phyloP scores from a whole-genome alignment of 108 stramenopile species.

The Schizochytrium sp. region DNA sequence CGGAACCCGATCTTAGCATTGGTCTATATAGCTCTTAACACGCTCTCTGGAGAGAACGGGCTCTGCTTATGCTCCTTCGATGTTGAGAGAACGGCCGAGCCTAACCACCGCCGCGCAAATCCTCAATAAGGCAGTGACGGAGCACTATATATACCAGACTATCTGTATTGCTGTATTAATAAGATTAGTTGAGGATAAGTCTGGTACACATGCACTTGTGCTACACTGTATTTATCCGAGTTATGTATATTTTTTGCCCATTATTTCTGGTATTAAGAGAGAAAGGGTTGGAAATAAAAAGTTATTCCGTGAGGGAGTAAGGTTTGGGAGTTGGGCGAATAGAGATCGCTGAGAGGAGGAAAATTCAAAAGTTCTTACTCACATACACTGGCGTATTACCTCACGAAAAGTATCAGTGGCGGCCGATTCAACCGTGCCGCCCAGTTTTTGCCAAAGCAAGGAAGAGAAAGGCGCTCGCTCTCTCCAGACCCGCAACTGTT shows the following conservation, averaged over 20 bases:
- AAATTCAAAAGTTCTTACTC: neutral
- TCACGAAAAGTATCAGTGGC: neutral
- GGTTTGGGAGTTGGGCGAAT: too few relatives aligned
- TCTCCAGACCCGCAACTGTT: neutral
- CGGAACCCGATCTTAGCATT: too few relatives aligned
- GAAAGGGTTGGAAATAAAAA: neutral
- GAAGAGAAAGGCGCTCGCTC: too few relatives aligned
- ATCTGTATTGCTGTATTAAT: too few relatives aligned
- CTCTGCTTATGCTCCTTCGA: too few relatives aligned
- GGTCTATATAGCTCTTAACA: too few relatives aligned
- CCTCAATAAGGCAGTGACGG: too few relatives aligned
- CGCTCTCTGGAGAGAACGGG: too few relatives aligned
- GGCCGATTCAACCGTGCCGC: neutral
- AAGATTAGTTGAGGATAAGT: neutral
- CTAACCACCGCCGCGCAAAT: too few relatives aligned
- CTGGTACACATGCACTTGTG: neutral
- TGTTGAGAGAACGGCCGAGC: too few relatives aligned
- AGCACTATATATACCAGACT: too few relatives aligned
- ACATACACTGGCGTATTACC: neutral
- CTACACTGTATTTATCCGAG: neutral
- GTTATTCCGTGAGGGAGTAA: neutral
- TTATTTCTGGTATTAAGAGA: neutral
- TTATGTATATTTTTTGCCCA: neutral
- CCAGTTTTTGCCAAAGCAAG: too few relatives aligned
- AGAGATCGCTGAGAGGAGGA: neutral